Conservation (phyloP, 371 early-diverging fungal genomes). For the Phascolomyces articulosus region DNA sequence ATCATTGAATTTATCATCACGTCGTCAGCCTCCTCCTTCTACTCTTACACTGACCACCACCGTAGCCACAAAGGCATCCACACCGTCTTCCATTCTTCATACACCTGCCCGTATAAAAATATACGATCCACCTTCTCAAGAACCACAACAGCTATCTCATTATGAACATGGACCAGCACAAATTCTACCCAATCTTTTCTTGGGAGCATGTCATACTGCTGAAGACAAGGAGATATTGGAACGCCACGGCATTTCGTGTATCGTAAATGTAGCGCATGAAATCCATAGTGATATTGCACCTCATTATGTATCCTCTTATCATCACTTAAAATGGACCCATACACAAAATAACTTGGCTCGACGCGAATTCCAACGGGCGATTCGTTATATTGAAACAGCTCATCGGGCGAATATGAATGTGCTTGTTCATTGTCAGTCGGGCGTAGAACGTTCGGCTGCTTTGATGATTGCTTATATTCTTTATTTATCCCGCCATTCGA, state of each 20-base stretch:
- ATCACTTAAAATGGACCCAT: slow-evolving; percentile 40
- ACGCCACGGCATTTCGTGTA: slow-evolving; percentile 48
- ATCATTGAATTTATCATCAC: slow-evolving; percentile 13
- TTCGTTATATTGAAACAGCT: slow-evolving; percentile 21
- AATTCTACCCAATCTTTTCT: slow-evolving; percentile 70
- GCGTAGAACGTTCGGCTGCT: slow-evolving; percentile 38
- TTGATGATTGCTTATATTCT: slow-evolving; percentile 33
- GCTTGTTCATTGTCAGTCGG: slow-evolving; percentile 32
- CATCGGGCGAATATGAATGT: slow-evolving; percentile 16
- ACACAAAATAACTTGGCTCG: slow-evolving; percentile 25
- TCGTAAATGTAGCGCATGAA: slow-evolving; percentile 80
- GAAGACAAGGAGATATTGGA: slow-evolving; percentile 37
- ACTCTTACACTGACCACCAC: background rate
- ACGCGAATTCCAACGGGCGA: slow-evolving; percentile 28
- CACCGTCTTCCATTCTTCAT: too few relatives aligned
- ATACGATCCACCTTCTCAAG: slow-evolving; percentile 6
- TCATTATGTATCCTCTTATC: slow-evolving; percentile 16
- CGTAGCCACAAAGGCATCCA: background rate
- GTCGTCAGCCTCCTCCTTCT: background rate
- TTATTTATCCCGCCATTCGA: slow-evolving; percentile 17
- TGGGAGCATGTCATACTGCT: slow-evolving; percentile 72
- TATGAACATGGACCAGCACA: slow-evolving; percentile 55
- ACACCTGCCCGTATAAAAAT: background rate
- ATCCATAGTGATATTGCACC: slow-evolving; percentile 26
- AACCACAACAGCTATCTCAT: slow-evolving; percentile 6